Base-by-base conservation (phyloP, 768 basidiomycete species). In the Guyanaporus albipodus region DNA sequence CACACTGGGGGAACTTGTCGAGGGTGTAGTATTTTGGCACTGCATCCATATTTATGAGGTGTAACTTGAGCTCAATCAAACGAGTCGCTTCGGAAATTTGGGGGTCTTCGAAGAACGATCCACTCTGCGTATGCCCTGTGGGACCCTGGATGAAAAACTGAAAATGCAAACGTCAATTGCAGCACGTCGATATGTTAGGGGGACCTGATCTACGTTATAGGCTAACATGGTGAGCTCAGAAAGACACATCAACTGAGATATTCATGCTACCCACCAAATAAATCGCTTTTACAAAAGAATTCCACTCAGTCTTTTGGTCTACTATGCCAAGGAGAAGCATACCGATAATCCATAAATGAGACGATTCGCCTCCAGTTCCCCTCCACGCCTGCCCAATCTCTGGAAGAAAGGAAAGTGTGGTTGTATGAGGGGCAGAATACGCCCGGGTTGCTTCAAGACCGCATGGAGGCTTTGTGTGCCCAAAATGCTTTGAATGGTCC, bases 321-420 rank as follows among this genome's bases (percentile, higher is more conserved):
- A 26, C 23, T 6, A 18, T 40, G 47, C 32, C 22, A 5, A 8
- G 45, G 50, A 33, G 27, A 11, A 24, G 52, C 63, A 26, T 47
- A 83, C 84, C 82, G 74, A 62, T 87, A 86, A 67, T 88, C 87
- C 82, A 87, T 82, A 55, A 85, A 88, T 50, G 78, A 86, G 17
- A 88, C 79, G 49, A 82, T 80, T 62, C 87, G 70, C 52, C 76
- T 71, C 87, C 87, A 90, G n/a, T 71, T 75, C 7, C 86, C 86
- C 62, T 82, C 79, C 3, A 87, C 75, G 10, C 85, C 85, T 17
- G 85, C 85, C 87, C 87, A 89, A 59, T 87, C 85, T n/a, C n/a
- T n/a, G n/a, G n/a, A 17, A 58, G 53, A 8, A 61, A 54, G 31
- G 54, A 29, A 34, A 62, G 61, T 33, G 63, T 57, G 8, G 58